Base-by-base conservation (phyloP, 208 protist genomes). In the Wallacemonas sp. region DNA sequence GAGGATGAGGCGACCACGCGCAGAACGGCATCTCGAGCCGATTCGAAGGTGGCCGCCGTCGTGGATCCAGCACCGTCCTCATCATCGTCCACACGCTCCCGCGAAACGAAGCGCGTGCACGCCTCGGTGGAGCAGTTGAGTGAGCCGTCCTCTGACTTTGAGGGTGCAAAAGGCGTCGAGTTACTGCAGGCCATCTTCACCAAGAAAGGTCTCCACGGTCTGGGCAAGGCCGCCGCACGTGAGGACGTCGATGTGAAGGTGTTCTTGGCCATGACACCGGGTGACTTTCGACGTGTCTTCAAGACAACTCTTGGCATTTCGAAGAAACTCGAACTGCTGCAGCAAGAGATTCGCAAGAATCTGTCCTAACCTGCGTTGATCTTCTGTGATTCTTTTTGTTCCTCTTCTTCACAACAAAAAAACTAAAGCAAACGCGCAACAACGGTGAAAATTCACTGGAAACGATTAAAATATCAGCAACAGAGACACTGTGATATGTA, bases 231-330 rank as follows among this genome's bases (percentile, higher is more conserved):
- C 8, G 41, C 88, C 36, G 74, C 79, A 60, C 65, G 65, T 56
- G 82, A 93, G 65, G 78, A 87, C 46, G 92, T 96, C 69, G 91
- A 96, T 49, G 72, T 93, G 55, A 39, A 62, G 3, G 83, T 93
- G 3, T 96, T 96, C 46, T 61, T 92, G 26, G 46, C 82, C 19
- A 96, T 96, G 91, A 78, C 54, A 17, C 36, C 76, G n/a, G 70
- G 78, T 2, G 88, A 94, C 38, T 79, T 94, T 26, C 72, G 77
- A 54, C 74, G 56, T 8, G 81, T 92, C 2, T 96, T 96, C 70
- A 92, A 87, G 68, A 71, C 87, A 1, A 96, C 91, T 0, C 90
- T 91, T 71, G 91, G 88, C 24, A 61, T 94, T 8, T 67, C 76
- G 8, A 93, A 89, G 76, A 83, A 86, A 29, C 76, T 96, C n/a